Percentiles rank a stretch among this genome's conserved stretches.
These are phyloP conservation scores for Mortierella sp. DNA, from an alignment of 371 early-diverging fungal species.

Conservation along the genomic window DNA sequence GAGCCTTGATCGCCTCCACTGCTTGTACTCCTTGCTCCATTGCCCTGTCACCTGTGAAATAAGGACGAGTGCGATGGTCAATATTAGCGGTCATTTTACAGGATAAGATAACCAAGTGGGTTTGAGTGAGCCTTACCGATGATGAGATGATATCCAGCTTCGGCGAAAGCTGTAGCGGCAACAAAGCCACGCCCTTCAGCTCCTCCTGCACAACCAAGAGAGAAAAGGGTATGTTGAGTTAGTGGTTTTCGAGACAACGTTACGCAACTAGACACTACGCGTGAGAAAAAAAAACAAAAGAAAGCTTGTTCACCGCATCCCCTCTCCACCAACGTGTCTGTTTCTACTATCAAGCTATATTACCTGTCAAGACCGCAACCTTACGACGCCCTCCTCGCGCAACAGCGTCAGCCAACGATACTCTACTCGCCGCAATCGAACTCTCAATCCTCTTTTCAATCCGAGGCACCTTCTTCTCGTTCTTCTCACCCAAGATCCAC, in stretches of 20 bases:
- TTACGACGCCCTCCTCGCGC: slow-evolving; percentile 35
- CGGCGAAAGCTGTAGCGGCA: slow-evolving; percentile 40
- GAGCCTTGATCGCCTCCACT: slow-evolving; percentile 36
- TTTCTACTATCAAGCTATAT: neutral
- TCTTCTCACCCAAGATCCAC: slow-evolving; percentile 40
- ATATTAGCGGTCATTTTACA: too few relatives aligned
- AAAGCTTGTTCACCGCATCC: too few relatives aligned
- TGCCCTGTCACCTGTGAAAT: slow-evolving; percentile 30
- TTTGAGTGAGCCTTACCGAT: slow-evolving; percentile 21
- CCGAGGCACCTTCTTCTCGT: neutral
- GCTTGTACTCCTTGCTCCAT: slow-evolving; percentile 37
- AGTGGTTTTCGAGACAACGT: too few relatives aligned
- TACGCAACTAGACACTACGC: neutral
- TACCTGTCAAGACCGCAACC: slow-evolving; percentile 40
- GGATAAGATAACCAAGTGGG: too few relatives aligned
- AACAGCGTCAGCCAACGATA: slow-evolving; percentile 16
- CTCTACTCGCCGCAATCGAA: slow-evolving; percentile 32
- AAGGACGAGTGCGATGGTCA: too few relatives aligned
- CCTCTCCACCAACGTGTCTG: neutral
- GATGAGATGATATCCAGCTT: slow-evolving; percentile 49
- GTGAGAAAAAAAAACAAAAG: neutral
- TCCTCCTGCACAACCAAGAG: neutral
- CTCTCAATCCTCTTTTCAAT: slow-evolving; percentile 36
- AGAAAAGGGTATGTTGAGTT: too few relatives aligned
- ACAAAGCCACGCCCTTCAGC: slow-evolving; percentile 34